Base-by-base conservation (phyloP, 2,329 filamentous ascomycete genomes). In the Aspergillus sp. region DNA sequence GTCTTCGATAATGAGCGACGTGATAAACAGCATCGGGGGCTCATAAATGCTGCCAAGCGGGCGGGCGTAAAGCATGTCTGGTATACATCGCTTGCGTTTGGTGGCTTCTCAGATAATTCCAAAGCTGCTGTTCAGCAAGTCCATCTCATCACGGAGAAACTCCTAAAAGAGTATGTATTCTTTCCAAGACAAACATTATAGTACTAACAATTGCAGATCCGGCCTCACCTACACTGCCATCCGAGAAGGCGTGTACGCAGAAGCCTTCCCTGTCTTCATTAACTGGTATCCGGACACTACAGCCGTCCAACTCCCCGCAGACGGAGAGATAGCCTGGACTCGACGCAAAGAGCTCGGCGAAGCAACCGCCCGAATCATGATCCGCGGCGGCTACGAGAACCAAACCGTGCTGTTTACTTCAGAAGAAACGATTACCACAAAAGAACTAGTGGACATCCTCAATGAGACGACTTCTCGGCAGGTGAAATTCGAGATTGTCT, bases 1-100 rank as follows among this genome's bases (percentile, higher is more conserved):
- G 79, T 77, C 42, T 76, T 80, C 48, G 79, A 81, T 37, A 76
- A 75, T 52, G 75, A 77, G n/a, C 77, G 76, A 59, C 72, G 81
- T 3, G 70, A 72, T 34, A 75, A 74, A 13, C 79, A 81, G 64
- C 81, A 83, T 63, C 64, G 67, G 40, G 74, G 76, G 37, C 82
- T 83, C 19, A 77, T 87, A 33, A 76, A 82, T 45, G 83, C 83
- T 3, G 84, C 85, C 1, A 77, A 77, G 45, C 70, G 71, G 22
- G 79, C 77, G 1, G 80, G 80, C 12, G 82, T 87, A 1, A 71
- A 72, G 47, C 80, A 83, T 66, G 77, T 86, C 3, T 83, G 82
- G 71, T 87, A 88, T 72, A 83, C 83, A 5, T 85, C 82, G 15
- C 78, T 87, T 2, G 84, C 79, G 3, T 86, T 86, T 65, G 84